Percentiles rank a stretch among this genome's conserved stretches.
phyloP scores from a whole-genome alignment of 1,284 basidiomycete genomes.

The Mycosarcoma mackinlayi region DNA sequence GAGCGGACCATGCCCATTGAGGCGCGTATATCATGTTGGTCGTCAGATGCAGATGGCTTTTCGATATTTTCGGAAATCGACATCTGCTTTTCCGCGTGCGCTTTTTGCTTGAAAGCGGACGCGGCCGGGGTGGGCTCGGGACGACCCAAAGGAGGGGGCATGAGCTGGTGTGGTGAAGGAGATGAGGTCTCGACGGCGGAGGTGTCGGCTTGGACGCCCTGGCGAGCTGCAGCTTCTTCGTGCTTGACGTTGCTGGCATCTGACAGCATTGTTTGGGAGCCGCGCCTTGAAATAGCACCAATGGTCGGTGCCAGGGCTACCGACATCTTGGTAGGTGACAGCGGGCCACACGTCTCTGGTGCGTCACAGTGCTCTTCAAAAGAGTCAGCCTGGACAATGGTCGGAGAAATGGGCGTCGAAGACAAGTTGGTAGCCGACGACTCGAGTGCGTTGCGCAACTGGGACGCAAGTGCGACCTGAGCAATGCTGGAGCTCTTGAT shows the following conservation, averaged over 20 bases:
- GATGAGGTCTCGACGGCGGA: not conserved
- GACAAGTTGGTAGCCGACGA: conserved; percentile 1
- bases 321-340: conserved; percentile 45
- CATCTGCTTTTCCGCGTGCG: conserved; percentile 10
- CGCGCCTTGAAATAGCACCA: conserved; percentile 41
- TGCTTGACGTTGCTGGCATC: conserved; percentile 9
- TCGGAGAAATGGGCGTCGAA: conserved; percentile 2
- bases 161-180: conserved; percentile 20
- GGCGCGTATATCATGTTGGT: not conserved
- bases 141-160: conserved; percentile 43
- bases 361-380: conserved; percentile 28
- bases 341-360: conserved; percentile 38
- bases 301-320: conserved; percentile 40
- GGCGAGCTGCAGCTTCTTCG: not conserved
- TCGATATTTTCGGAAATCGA: conserved; percentile 1
- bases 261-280: conserved; percentile 33
- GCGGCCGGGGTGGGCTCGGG: conserved; percentile 39
- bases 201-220: not conserved
- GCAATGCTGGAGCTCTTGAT: conserved; percentile 36
- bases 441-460: conserved; percentile 28
- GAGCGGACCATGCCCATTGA: conserved; percentile 37
- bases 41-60: not conserved
- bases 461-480: conserved; percentile 32
- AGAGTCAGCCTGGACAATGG: not conserved
- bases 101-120: conserved; percentile 33